phyloP scores from a whole-genome alignment of 2,329 filamentous ascomycete species.

The Fusarium sp. region DNA sequence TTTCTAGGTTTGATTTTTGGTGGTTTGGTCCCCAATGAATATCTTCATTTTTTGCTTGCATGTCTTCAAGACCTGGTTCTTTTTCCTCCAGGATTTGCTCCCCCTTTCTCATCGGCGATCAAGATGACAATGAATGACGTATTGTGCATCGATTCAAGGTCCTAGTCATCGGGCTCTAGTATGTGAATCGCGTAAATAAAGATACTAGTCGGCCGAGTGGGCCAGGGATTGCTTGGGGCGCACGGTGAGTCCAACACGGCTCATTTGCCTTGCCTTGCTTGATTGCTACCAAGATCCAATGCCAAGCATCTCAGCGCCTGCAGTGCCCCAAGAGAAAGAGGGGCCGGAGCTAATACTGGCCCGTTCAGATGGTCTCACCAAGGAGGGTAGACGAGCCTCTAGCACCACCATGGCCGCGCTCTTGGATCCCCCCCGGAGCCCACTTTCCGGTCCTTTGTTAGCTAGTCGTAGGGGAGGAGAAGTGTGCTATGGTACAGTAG shows the following conservation, averaged over 20 bases:
- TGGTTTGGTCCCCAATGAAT: background rate
- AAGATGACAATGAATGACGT: constrained; percentile 36
- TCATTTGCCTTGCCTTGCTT: constrained; percentile 2
- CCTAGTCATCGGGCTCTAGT: constrained; percentile 34
- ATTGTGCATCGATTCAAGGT: constrained; percentile 21
- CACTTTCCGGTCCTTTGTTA: constrained; percentile 26
- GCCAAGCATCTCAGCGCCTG: constrained; percentile 23
- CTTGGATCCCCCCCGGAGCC: constrained; percentile 11
- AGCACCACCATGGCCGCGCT: background rate
- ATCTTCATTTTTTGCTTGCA: background rate
- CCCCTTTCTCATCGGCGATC: background rate
- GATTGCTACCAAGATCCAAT: background rate
- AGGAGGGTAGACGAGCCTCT: constrained; percentile 28
- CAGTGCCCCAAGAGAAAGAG: background rate
- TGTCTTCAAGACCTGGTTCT: background rate
- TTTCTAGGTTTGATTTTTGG: constrained; percentile 7
- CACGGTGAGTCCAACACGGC: constrained; percentile 21
- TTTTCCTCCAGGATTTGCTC: constrained; percentile 3
- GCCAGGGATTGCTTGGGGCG: constrained; percentile 15
- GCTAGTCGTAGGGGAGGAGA: constrained; percentile 9
- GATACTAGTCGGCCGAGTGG: constrained; percentile 22
- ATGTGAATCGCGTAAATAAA: constrained; percentile 32
- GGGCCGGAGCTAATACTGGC: constrained; percentile 1
- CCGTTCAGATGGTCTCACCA: constrained; percentile 20
- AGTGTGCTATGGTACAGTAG: constrained; percentile 12